phyloP scores from a whole-genome alignment of 2,329 filamentous ascomycete genomes.

The Apiospora aurea region DNA sequence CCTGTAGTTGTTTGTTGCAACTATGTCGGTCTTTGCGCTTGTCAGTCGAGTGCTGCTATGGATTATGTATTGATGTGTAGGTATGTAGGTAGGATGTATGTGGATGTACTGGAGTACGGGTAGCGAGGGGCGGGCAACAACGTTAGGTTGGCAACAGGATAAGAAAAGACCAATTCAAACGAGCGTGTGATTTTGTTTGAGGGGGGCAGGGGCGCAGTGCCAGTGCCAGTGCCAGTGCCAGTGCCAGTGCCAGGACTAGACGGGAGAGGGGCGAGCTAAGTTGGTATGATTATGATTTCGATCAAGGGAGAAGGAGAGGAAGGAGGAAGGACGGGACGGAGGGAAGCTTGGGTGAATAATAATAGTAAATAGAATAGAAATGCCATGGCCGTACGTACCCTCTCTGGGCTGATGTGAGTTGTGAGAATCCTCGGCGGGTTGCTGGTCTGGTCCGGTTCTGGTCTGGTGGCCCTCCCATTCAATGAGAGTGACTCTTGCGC shows the following conservation, averaged over 20 bases:
- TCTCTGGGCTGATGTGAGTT: conserved; percentile 17
- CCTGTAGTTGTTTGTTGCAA: neutral
- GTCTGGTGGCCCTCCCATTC: conserved; percentile 21
- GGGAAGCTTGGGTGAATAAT: neutral
- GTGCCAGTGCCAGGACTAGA: neutral
- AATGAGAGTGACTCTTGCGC: conserved; percentile 19
- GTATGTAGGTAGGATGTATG: neutral
- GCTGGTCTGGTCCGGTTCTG: neutral
- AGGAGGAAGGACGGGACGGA: neutral
- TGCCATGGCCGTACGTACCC: conserved; percentile 14
- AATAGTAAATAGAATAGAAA: conserved; percentile 11
- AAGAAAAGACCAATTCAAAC: conserved; percentile 18
- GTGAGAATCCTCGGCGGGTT: conserved; percentile 5
- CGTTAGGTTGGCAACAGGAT: neutral
- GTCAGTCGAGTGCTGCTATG: conserved; percentile 8
- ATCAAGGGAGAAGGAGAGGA: neutral
- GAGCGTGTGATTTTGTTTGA: neutral
- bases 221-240: neutral
- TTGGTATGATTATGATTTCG: neutral
- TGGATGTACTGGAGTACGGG: neutral
- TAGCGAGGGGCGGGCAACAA: conserved; percentile 7
- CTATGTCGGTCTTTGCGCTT: conserved; percentile 6
- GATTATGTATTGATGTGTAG: neutral
- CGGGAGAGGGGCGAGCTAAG: neutral
- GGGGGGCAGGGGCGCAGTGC: neutral